Evolutionary conservation across 108 stramenopile species (phyloP).

Genomic region (Nitzschia inconspicua): DNA sequence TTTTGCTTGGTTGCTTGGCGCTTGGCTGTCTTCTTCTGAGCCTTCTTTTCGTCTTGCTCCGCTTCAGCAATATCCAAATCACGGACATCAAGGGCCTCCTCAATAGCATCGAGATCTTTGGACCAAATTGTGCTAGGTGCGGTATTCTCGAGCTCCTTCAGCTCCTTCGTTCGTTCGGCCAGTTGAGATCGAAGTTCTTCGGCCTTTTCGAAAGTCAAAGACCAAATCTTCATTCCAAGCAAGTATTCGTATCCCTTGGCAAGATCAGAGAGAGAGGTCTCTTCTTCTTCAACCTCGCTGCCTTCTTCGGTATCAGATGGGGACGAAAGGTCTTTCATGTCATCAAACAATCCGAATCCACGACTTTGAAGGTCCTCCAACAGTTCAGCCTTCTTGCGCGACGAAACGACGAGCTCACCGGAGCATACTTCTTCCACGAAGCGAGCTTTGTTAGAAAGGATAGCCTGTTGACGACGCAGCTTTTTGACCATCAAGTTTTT

Average conservation of each 20-base stretch:
- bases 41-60: slow-evolving; percentile 53
- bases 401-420: slow-evolving; percentile 88
- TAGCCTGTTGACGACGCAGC: slow-evolving; percentile 62
- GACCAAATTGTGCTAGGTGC: slow-evolving; percentile 86
- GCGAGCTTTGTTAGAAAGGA: slow-evolving; percentile 95
- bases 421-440: slow-evolving; percentile 95
- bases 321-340: slow-evolving; percentile 47
- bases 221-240: slow-evolving; percentile 98
- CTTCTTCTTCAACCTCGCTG: slow-evolving; percentile 55
- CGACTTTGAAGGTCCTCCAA: slow-evolving; percentile 78
- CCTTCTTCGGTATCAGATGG: too few species aligned
- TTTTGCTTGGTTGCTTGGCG: slow-evolving; percentile 19
- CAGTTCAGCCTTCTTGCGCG: slow-evolving; percentile 89
- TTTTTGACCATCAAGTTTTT: slow-evolving; percentile 77
- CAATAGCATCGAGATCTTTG: slow-evolving; percentile 91
- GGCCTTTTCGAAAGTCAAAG: slow-evolving; percentile 95
- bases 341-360: slow-evolving; percentile 86
- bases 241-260: slow-evolving; percentile 98
- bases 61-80: slow-evolving; percentile 55
- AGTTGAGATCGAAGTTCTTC: slow-evolving; percentile 84
- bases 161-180: slow-evolving; percentile 76
- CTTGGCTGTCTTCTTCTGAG: slow-evolving; percentile 53
- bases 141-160: slow-evolving; percentile 77
- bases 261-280: slow-evolving; percentile 51
- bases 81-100: slow-evolving; percentile 82